A percentile compares a stretch with the other conserved stretches of the same genome.
Conservation (phyloP, 2,329 filamentous ascomycete genomes). For the Emericellopsis atlantica region DNA sequence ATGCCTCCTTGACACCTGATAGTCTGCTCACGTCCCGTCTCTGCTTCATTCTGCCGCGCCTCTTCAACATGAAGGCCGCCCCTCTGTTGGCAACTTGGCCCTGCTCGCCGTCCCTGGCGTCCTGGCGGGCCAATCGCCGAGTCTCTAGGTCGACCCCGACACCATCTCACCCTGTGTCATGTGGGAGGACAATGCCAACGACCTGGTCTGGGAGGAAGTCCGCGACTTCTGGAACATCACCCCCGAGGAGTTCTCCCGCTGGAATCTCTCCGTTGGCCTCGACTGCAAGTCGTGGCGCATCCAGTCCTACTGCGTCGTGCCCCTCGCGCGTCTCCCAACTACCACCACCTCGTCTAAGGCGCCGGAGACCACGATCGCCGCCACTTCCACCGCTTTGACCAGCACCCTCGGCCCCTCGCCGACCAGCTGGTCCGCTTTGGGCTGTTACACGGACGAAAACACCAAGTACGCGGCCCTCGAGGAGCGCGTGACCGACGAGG, state of each 20-base stretch:
- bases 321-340: neutral
- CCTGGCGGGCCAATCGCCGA: neutral
- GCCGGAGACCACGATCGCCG: neutral
- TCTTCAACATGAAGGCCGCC: no score
- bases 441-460: conserved; percentile 25
- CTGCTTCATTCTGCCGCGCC: no score
- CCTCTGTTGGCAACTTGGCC: no score
- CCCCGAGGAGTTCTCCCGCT: conserved; percentile 2
- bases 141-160: conserved; percentile 1
- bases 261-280: conserved; percentile 10
- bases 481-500: conserved; percentile 14
- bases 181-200: conserved; percentile 2
- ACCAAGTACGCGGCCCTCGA: conserved; percentile 13
- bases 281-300: conserved; percentile 9
- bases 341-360: conserved; percentile 1
- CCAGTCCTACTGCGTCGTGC: conserved; percentile 12
- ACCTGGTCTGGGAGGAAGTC: conserved; percentile 2
- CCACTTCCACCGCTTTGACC: conserved; percentile 3
- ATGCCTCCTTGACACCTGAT: no score
- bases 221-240: conserved; percentile 1
- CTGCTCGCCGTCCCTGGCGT: no score
- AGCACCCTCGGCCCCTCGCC: conserved; percentile 5
- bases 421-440: conserved; percentile 12
- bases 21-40: no score
- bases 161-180: conserved; percentile 1